phyloP scores from a whole-genome alignment of 805 yeast genomes.

The Metschnikowia anglica region DNA sequence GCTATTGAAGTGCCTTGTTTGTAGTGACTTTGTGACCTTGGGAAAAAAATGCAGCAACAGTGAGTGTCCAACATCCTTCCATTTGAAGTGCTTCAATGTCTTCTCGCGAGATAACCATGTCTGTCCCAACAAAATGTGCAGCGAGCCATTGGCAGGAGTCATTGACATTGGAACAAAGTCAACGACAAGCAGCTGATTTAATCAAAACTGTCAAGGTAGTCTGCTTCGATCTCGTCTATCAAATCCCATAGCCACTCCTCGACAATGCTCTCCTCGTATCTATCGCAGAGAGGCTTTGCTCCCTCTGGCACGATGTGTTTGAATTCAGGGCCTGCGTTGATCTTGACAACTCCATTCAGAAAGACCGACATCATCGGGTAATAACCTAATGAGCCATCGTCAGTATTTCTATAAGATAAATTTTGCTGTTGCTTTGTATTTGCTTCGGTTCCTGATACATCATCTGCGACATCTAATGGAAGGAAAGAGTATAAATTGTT shows the following conservation, averaged over 20 bases:
- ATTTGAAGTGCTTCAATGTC: slow-evolving; percentile 46
- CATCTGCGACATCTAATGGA: slow-evolving; percentile 70
- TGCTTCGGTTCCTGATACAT: slow-evolving; percentile 21
- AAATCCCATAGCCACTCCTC: slow-evolving; percentile 84
- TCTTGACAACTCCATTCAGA: slow-evolving; percentile 69
- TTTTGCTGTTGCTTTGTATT: slow-evolving; percentile 37
- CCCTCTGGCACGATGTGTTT: slow-evolving; percentile 32
- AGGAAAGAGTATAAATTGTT: slow-evolving; percentile 68
- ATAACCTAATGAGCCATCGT: slow-evolving; percentile 87
- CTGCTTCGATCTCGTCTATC: slow-evolving; percentile 77
- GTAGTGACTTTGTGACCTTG: slow-evolving; percentile 52
- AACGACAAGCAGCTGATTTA: slow-evolving; percentile 6
- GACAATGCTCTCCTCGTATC: slow-evolving; percentile 68
- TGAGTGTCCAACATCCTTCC: slow-evolving; percentile 45
- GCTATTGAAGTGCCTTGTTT: slow-evolving; percentile 47
- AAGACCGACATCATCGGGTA: slow-evolving; percentile 87
- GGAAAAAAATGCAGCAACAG: slow-evolving; percentile 36
- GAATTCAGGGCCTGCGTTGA: slow-evolving; percentile 70
- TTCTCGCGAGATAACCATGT: slow-evolving; percentile 32
- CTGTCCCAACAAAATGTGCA: slow-evolving; percentile 15
- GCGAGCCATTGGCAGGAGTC: slow-evolving; percentile 2
- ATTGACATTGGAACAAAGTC: slow-evolving; percentile 9
- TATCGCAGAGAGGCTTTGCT: slow-evolving; percentile 52
- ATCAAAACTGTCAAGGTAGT: slow-evolving; percentile 48
- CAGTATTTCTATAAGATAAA: slow-evolving; percentile 45